Evolutionary conservation across 179 eudicot species (phyloP).

Genomic region (Silene coronaria): DNA sequence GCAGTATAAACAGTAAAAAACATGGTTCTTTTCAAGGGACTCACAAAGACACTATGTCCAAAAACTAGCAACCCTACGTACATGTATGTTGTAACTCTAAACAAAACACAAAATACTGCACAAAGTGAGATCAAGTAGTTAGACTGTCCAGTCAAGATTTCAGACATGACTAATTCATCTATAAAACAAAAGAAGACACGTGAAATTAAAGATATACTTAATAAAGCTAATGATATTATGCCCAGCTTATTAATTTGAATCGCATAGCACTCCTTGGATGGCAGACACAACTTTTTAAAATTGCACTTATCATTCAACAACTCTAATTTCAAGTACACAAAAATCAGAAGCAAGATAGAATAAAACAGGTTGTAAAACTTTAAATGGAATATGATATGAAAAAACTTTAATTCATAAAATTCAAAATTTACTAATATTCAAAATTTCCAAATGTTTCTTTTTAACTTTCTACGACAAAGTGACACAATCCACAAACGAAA

Average conservation of each 20-base stretch:
- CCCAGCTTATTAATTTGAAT: neutral
- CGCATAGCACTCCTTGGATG: neutral
- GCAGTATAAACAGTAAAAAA: neutral
- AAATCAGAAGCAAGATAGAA: neutral
- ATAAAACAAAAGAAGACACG: neutral
- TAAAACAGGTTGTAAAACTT: neutral
- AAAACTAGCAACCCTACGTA: conserved; percentile 4
- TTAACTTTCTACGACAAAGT: neutral
- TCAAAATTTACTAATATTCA: neutral
- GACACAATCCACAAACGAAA: too few species aligned
- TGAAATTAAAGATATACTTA: neutral
- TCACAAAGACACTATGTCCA: neutral
- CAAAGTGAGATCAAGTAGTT: neutral
- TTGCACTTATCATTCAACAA: neutral
- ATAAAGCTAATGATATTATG: neutral
- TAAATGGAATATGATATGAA: neutral
- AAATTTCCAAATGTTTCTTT: neutral
- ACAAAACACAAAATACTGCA: neutral
- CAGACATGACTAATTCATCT: neutral
- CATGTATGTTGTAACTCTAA: neutral
- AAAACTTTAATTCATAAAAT: neutral
- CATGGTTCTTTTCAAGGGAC: neutral
- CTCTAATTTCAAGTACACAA: neutral
- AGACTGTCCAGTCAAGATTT: neutral
- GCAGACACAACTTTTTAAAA: conserved; percentile 2